These are phyloP conservation scores for Aspergillus ibericus DNA, from an alignment of 2,329 filamentous ascomycete species.

Conservation along the genomic window DNA sequence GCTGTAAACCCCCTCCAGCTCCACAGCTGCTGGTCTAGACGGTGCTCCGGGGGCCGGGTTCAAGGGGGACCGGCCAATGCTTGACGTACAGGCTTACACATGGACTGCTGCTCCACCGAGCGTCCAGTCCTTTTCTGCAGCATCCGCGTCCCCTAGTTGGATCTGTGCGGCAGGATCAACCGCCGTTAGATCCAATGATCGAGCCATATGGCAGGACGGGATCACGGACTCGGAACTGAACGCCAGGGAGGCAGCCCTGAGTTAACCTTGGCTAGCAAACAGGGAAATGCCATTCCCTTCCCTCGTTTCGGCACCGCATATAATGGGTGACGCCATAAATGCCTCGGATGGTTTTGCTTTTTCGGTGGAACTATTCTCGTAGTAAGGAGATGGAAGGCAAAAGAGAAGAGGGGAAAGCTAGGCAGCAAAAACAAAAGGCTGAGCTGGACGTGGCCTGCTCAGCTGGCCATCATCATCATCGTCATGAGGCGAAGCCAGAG, in stretches of 20 bases:
- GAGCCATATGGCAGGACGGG: slow-evolving; percentile 10
- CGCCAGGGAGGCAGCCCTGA: background rate
- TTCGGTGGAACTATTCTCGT: background rate
- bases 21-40: slow-evolving; percentile 16
- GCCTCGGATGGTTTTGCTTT: slow-evolving; percentile 1
- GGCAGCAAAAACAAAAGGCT: background rate
- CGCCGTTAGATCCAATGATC: slow-evolving; percentile 16
- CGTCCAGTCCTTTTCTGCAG: slow-evolving; percentile 7
- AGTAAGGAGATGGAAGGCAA: background rate
- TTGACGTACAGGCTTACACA: slow-evolving; percentile 17
- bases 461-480: background rate
- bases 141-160: background rate
- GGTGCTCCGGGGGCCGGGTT: slow-evolving; percentile 7
- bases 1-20: slow-evolving; percentile 2
- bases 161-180: slow-evolving; percentile 17
- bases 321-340: slow-evolving; percentile 13
- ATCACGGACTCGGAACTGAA: background rate
- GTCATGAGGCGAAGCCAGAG: background rate
- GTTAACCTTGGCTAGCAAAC: slow-evolving; percentile 9
- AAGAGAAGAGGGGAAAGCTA: background rate
- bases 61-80: slow-evolving; percentile 5
- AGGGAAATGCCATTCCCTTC: background rate
- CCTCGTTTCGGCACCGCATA: background rate
- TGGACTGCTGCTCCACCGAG: slow-evolving; percentile 7
- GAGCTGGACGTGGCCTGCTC: background rate